A percentile compares a stretch with the other conserved stretches of the same genome.
Evolutionary conservation across 2,329 filamentous ascomycete species (phyloP).

Genomic region (Herpotrichia juniperi): DNA sequence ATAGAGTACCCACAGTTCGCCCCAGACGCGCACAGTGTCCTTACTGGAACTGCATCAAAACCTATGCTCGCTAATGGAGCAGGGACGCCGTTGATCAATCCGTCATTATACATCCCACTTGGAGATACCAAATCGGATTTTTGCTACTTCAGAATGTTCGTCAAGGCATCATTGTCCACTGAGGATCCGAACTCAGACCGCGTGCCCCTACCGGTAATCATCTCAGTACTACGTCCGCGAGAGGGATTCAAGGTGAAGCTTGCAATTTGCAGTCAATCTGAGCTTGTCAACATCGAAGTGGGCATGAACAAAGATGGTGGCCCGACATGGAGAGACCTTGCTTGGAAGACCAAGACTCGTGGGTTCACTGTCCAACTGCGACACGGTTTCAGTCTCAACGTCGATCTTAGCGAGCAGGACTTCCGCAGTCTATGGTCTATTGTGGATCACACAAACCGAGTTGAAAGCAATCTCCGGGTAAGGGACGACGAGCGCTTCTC

Average conservation of each 20-base stretch:
- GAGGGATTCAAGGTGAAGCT: conserved; percentile 74
- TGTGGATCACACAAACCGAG: conserved; percentile 81
- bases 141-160: conserved; percentile 78
- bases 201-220: conserved; percentile 72
- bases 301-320: conserved; percentile 71
- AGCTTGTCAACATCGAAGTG: conserved; percentile 75
- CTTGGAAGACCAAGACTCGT: conserved; percentile 73
- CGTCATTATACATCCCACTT: conserved; percentile 74
- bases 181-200: conserved; percentile 69
- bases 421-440: conserved; percentile 81
- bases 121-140: conserved; percentile 77
- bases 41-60: conserved; percentile 63
- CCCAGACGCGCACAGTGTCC: conserved; percentile 71
- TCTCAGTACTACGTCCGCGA: conserved; percentile 75
- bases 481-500: conserved; percentile 72
- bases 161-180: conserved; percentile 76
- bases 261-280: conserved; percentile 79
- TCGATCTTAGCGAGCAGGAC: conserved; percentile 77
- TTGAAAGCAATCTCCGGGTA: conserved; percentile 73
- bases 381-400: conserved; percentile 73
- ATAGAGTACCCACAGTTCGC: conserved; percentile 75
- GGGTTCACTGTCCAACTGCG: conserved; percentile 73
- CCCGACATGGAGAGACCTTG: conserved; percentile 80
- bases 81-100: conserved; percentile 44
- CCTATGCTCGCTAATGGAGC: conserved; percentile 54